Conservation (phyloP, 768 basidiomycete species). For the Psilocybe subaeruginosa region DNA sequence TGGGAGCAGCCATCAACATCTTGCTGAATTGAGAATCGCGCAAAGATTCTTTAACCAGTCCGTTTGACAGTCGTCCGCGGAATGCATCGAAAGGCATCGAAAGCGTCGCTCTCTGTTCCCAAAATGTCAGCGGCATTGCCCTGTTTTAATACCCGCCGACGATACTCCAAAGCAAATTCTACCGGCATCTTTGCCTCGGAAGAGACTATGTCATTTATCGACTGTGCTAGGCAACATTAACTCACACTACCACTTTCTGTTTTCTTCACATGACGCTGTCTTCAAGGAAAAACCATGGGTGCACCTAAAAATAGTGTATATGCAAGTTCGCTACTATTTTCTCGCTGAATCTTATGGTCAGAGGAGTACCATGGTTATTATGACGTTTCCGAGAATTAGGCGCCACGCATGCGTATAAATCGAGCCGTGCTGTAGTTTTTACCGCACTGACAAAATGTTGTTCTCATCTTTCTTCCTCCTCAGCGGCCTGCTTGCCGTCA, state of each 20-base stretch:
- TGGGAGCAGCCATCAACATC: neutral
- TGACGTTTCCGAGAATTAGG: slow-evolving; percentile 20
- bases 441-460: slow-evolving; percentile 12
- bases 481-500: slow-evolving; percentile 20
- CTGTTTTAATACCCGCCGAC: neutral
- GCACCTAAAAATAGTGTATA: neutral
- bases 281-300: neutral
- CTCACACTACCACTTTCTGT: neutral
- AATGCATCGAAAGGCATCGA: too few species aligned
- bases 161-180: neutral
- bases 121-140: neutral
- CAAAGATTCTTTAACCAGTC: too few species aligned
- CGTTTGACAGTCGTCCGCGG: too few species aligned
- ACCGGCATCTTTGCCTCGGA: neutral
- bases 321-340: neutral
- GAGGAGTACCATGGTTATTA: neutral
- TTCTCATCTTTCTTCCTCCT: slow-evolving; percentile 23
- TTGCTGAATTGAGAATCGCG: neutral
- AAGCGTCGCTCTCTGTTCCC: neutral
- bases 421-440: neutral
- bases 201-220: neutral
- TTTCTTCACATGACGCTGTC: neutral
- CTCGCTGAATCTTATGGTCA: neutral
- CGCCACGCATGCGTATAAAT: slow-evolving; percentile 19
- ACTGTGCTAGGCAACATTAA: neutral